A percentile compares a stretch with the other conserved stretches of the same genome.
phyloP scores from a whole-genome alignment of 805 yeast genomes.

The Saturnispora dispora region DNA sequence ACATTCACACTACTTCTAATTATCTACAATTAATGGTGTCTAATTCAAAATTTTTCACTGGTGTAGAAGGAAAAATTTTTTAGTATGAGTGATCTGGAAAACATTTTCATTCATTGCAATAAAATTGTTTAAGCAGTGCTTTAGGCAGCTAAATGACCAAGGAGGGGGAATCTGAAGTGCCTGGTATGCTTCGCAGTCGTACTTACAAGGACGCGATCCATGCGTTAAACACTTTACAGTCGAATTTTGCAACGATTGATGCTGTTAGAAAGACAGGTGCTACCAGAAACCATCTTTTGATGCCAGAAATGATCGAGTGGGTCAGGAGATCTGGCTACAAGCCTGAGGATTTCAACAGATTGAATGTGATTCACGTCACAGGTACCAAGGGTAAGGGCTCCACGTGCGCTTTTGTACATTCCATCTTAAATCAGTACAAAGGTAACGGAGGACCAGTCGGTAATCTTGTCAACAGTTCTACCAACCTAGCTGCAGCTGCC shows the following conservation, averaged over 20 bases:
- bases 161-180: conserved; percentile 1
- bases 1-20: not conserved
- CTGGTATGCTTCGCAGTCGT: conserved; percentile 21
- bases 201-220: conserved; percentile 61
- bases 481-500: not conserved
- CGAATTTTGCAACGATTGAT: conserved; percentile 85
- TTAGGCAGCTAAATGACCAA: not conserved
- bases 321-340: conserved; percentile 57
- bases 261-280: conserved; percentile 66
- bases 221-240: conserved; percentile 78
- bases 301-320: conserved; percentile 85
- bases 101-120: not conserved
- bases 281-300: conserved; percentile 51
- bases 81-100: not conserved
- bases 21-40: not conserved
- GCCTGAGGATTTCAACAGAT: conserved; percentile 56
- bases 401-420: conserved; percentile 87
- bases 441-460: not conserved
- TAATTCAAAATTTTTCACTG: not conserved
- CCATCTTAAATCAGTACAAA: conserved; percentile 65
- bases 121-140: not conserved
- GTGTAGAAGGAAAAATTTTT: not conserved
- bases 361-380: conserved; percentile 84
- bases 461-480: not conserved
- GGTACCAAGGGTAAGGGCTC: conserved; percentile 99